phyloP scores from a whole-genome alignment of 257 asterid genomes.

The Solanum sitiens region DNA sequence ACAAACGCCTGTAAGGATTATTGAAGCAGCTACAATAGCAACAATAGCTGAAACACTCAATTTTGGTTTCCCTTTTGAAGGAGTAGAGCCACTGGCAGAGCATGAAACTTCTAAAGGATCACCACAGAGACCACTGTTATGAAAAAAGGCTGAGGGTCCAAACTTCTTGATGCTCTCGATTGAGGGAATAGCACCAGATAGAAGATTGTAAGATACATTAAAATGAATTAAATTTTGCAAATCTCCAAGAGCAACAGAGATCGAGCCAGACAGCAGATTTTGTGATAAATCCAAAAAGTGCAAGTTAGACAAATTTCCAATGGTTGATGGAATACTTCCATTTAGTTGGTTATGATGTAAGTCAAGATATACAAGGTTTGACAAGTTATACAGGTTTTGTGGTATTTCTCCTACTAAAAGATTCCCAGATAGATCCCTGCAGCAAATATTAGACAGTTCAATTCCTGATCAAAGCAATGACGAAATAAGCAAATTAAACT shows the following conservation, averaged over 20 bases:
- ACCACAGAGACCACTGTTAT: slow-evolving; percentile 76
- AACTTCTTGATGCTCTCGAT: slow-evolving; percentile 39
- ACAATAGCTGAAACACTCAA: slow-evolving; percentile 61
- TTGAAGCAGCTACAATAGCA: slow-evolving; percentile 77
- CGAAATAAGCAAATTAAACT: not conserved
- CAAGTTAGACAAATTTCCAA: slow-evolving; percentile 56
- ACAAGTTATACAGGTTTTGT: slow-evolving; percentile 45
- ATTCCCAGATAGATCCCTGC: slow-evolving; percentile 76
- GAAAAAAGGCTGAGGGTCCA: slow-evolving; percentile 58
- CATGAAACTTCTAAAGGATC: slow-evolving; percentile 50
- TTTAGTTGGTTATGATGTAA: slow-evolving; percentile 53
- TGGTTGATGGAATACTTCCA: slow-evolving; percentile 53
- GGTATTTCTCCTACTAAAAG: slow-evolving; percentile 55
- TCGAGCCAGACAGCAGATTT: slow-evolving; percentile 45
- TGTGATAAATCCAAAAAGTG: slow-evolving; percentile 59
- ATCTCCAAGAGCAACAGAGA: slow-evolving; percentile 51
- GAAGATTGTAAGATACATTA: slow-evolving; percentile 71
- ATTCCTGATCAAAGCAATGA: not conserved
- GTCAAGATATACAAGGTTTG: slow-evolving; percentile 61
- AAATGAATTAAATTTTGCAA: slow-evolving; percentile 47
- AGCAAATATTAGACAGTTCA: slow-evolving; percentile 1
- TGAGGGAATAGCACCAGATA: slow-evolving; percentile 71
- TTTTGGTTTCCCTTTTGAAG: slow-evolving; percentile 35
- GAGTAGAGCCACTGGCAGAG: slow-evolving; percentile 10
- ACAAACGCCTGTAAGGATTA: slow-evolving; percentile 62